Evolutionary conservation across 1,284 basidiomycete genomes (phyloP).

Genomic region (Irpex sp.): DNA sequence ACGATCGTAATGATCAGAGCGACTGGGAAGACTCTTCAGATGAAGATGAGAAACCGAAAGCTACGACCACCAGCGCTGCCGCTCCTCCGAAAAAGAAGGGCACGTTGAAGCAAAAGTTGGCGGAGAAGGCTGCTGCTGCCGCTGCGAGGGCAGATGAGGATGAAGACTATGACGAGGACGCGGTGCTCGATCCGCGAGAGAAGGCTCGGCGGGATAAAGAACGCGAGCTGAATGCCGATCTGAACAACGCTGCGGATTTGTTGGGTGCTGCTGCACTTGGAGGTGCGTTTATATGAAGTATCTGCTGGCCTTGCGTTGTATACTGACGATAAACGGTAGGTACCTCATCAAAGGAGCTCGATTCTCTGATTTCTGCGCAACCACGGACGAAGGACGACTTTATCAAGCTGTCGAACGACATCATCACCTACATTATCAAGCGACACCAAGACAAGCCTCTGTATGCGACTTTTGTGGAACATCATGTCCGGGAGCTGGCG

Average conservation of each 20-base stretch:
- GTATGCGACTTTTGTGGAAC: constrained; percentile 79
- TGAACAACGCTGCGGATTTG: constrained; percentile 78
- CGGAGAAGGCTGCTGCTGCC: constrained; percentile 63
- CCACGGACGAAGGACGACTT: constrained; percentile 89
- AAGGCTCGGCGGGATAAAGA: constrained; percentile 75
- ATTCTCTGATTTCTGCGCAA: constrained; percentile 66
- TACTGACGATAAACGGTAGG: constrained; percentile 33
- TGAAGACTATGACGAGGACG: constrained; percentile 69
- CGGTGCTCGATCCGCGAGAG: constrained; percentile 76
- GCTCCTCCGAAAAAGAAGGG: constrained; percentile 87
- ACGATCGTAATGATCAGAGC: constrained; percentile 49
- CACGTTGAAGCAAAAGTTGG: constrained; percentile 44
- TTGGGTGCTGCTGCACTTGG: constrained; percentile 70
- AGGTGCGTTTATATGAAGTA: constrained; percentile 39
- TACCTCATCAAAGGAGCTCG: constrained; percentile 65
- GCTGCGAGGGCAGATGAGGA: constrained; percentile 36
- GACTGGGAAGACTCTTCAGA: constrained; percentile 92
- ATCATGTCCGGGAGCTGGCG: constrained; percentile 73
- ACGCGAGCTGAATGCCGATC: constrained; percentile 79
- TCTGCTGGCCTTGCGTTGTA: neutral
- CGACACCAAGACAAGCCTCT: constrained; percentile 79
- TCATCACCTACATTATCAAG: constrained; percentile 73
- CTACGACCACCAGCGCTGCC: constrained; percentile 31
- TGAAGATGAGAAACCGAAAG: constrained; percentile 60
- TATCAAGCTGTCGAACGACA: constrained; percentile 61